Conservation (phyloP, 306 rosid species). For the Spatholobus suberectus region DNA sequence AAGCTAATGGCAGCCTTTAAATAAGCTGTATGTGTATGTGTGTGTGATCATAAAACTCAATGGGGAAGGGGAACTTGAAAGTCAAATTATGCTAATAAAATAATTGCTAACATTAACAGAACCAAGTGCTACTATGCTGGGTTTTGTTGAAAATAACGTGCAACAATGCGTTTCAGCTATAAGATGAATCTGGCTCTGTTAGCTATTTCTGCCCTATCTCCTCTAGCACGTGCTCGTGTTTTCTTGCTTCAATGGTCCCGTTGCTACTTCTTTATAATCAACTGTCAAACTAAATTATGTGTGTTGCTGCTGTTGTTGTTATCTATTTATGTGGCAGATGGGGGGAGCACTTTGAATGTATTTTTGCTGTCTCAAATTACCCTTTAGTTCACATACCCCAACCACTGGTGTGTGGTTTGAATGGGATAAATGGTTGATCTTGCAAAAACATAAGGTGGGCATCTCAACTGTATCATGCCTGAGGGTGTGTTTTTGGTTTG, state of each 20-base stretch:
- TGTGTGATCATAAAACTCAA: neutral
- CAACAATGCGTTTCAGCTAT: neutral
- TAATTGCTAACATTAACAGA: no score
- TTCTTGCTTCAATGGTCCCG: no score
- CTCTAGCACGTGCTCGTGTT: neutral
- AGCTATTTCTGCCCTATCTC: slow-evolving; percentile 10
- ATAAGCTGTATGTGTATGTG: slow-evolving; percentile 18
- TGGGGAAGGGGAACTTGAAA: neutral
- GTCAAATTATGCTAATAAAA: slow-evolving; percentile 11
- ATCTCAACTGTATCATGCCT: neutral
- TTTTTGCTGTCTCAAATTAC: slow-evolving; percentile 8
- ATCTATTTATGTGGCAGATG: no score
- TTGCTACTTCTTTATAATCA: no score
- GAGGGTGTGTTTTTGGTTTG: neutral
- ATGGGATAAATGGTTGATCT: slow-evolving; percentile 15
- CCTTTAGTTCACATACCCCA: slow-evolving; percentile 7
- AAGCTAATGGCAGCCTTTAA: slow-evolving; percentile 14
- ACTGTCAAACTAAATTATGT: no score
- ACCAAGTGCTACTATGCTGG: no score
- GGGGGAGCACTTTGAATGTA: slow-evolving; percentile 17
- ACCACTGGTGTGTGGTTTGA: slow-evolving; percentile 8
- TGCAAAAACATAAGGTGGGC: slow-evolving; percentile 1
- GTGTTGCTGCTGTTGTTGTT: no score
- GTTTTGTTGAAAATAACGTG: no score
- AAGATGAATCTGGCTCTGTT: no score